These are phyloP conservation scores for Adansonia madagascariensis DNA, from an alignment of 441 rosid genomes.

Conservation along the genomic window DNA sequence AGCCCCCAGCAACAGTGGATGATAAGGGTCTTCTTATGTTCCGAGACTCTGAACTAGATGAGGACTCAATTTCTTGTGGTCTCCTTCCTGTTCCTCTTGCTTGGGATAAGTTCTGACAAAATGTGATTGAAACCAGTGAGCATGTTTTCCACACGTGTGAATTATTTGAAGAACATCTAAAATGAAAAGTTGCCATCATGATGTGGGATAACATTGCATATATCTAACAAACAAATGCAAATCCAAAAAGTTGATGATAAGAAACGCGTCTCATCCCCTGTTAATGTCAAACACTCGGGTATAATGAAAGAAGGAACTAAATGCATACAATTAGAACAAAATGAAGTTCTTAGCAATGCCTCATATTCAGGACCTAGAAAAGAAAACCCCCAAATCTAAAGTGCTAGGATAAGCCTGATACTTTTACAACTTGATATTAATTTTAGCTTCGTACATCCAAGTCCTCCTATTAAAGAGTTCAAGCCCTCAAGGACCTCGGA, in stretches of 20 bases:
- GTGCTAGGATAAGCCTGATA: conserved; percentile 1
- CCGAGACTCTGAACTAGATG: conserved; percentile 69
- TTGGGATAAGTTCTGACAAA: conserved; percentile 68
- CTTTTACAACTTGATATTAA: background rate
- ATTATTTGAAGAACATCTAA: background rate
- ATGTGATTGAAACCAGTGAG: background rate
- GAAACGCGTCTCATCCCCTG: background rate
- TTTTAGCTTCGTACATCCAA: background rate
- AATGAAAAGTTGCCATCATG: background rate
- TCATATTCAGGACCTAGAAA: background rate
- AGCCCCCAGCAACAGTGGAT: conserved; percentile 81
- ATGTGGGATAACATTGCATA: conserved; percentile 13
- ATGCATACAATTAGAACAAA: background rate
- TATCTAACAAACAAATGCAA: background rate
- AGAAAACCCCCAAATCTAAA: conserved; percentile 3
- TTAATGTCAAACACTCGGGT: background rate
- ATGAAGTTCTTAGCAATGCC: background rate
- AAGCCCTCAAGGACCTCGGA: background rate
- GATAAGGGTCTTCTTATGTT: conserved; percentile 71
- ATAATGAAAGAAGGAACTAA: background rate
- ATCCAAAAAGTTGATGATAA: background rate
- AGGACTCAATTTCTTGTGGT: conserved; percentile 60
- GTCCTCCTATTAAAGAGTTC: conserved; percentile 12
- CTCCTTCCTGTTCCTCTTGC: conserved; percentile 70
- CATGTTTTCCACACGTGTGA: background rate